phyloP scores from a whole-genome alignment of 1,139 yeast genomes.

The Candida pseudoviswanathii region DNA sequence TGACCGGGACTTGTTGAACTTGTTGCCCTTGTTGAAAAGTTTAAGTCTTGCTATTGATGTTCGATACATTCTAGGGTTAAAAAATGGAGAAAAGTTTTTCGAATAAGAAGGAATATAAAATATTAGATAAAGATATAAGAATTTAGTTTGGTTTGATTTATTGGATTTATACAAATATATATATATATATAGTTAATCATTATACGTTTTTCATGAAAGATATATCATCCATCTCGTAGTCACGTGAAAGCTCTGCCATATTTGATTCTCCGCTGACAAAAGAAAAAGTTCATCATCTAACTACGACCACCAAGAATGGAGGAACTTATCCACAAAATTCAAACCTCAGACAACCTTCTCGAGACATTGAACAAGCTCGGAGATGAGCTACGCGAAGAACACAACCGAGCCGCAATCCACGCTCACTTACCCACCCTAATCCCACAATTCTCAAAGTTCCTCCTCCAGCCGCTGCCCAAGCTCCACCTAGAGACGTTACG shows the following conservation, averaged over 20 bases:
- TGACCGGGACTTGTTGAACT: conserved; percentile 77
- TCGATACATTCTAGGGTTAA: conserved; percentile 73
- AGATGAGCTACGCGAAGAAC: conserved; percentile 30
- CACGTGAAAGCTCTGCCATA: not conserved
- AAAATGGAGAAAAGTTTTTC: conserved; percentile 75
- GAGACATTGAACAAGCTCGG: conserved; percentile 23
- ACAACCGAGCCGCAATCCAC: conserved; percentile 19
- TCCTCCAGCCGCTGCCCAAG: conserved; percentile 5
- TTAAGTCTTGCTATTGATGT: conserved; percentile 84
- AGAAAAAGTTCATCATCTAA: not conserved
- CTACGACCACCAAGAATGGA: conserved; percentile 3
- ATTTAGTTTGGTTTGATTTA: not conserved
- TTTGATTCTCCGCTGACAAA: too few relatives aligned
- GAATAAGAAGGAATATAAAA: conserved; percentile 24
- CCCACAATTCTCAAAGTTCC: conserved; percentile 12
- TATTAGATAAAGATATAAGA: not conserved
- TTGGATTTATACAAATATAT: not conserved
- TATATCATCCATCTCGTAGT: not conserved
- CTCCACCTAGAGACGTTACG: conserved; percentile 24
- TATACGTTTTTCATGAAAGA: not conserved
- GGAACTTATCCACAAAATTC: conserved; percentile 9
- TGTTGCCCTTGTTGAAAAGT: conserved; percentile 80
- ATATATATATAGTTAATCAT: not conserved
- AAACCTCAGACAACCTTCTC: conserved; percentile 1
- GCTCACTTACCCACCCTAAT: conserved; percentile 13